A percentile compares a stretch with the other conserved stretches of the same genome.
These are phyloP conservation scores for Barnettozyma sucrosica DNA, from an alignment of 805 yeast genomes.

Conservation along the genomic window DNA sequence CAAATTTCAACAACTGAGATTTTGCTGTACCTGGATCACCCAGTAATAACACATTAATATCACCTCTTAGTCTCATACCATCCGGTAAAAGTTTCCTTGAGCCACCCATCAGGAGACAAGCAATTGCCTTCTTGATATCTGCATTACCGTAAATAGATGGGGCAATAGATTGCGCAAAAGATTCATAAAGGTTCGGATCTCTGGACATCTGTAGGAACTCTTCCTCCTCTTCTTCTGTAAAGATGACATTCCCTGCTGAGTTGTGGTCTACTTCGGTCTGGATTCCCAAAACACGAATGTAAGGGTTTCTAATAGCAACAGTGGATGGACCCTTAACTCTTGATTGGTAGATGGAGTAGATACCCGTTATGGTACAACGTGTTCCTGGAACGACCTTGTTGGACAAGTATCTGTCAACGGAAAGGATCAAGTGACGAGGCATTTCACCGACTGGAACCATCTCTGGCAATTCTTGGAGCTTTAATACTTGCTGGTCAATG, in stretches of 20 bases:
- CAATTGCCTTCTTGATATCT: constrained; percentile 90
- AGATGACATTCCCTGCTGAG: constrained; percentile 51
- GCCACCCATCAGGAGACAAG: constrained; percentile 91
- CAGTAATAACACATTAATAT: constrained; percentile 82
- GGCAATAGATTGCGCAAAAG: constrained; percentile 85
- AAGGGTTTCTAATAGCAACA: constrained; percentile 94
- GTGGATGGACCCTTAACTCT: constrained; percentile 49
- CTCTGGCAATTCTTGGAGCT: constrained; percentile 96
- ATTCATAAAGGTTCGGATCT: constrained; percentile 77
- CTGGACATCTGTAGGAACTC: constrained; percentile 78
- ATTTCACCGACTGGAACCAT: constrained; percentile 98
- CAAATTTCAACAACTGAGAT: constrained; percentile 91
- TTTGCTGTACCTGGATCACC: constrained; percentile 99
- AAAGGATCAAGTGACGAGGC: constrained; percentile 88
- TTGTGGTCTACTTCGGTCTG: constrained; percentile 76
- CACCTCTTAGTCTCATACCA: constrained; percentile 96
- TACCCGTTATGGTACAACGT: constrained; percentile 85
- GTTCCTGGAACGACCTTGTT: constrained; percentile 94
- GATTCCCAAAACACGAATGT: constrained; percentile 79
- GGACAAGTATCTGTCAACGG: constrained; percentile 84
- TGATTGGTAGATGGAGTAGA: constrained; percentile 84
- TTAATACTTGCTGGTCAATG: constrained; percentile 90
- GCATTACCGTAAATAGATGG: constrained; percentile 93
- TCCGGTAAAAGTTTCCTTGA: constrained; percentile 89
- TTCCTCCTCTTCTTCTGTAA: constrained; percentile 92